These are phyloP conservation scores for Echria macrotheca DNA, from an alignment of 495 filamentous ascomycete genomes.

Conservation along the genomic window DNA sequence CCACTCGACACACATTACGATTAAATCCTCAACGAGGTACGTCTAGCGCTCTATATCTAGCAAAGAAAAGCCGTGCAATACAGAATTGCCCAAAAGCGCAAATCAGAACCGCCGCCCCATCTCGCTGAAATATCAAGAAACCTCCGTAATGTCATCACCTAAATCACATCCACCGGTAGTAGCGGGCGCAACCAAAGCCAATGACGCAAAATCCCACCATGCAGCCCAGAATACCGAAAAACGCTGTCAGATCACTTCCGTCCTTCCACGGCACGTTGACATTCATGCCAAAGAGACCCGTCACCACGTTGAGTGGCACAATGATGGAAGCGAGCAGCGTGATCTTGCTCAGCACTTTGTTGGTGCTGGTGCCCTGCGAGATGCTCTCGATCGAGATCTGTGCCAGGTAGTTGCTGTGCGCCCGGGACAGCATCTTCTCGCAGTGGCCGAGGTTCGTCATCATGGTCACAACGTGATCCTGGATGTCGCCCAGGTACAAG, in stretches of 20 bases:
- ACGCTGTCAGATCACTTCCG: conserved; percentile 56
- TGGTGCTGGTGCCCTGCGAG: conserved; percentile 71
- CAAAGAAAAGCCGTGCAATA: too few relatives aligned
- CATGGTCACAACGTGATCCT: conserved; percentile 99
- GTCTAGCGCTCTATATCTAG: too few relatives aligned
- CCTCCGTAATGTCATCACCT: neutral
- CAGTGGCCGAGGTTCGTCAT: conserved; percentile 92
- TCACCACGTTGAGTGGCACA: conserved; percentile 93
- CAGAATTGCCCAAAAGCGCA: too few relatives aligned
- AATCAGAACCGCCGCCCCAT: too few relatives aligned
- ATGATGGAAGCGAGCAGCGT: conserved; percentile 93
- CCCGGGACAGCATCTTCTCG: conserved; percentile 93
- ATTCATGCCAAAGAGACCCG: conserved; percentile 97
- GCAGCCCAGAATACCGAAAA: conserved; percentile 71
- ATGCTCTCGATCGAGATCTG: conserved; percentile 90
- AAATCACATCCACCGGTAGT: conserved; percentile 22
- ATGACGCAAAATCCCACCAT: conserved; percentile 56
- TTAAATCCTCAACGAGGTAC: too few relatives aligned
- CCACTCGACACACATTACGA: too few relatives aligned
- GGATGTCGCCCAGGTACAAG: conserved; percentile 91
- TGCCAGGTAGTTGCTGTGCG: conserved; percentile 94
- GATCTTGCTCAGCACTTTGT: conserved; percentile 84
- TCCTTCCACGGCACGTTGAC: conserved; percentile 70
- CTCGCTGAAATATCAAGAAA: neutral
- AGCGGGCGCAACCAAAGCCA: conserved; percentile 35